Conservation (phyloP, 495 filamentous ascomycete species). For the Penicillium cataractarum region DNA sequence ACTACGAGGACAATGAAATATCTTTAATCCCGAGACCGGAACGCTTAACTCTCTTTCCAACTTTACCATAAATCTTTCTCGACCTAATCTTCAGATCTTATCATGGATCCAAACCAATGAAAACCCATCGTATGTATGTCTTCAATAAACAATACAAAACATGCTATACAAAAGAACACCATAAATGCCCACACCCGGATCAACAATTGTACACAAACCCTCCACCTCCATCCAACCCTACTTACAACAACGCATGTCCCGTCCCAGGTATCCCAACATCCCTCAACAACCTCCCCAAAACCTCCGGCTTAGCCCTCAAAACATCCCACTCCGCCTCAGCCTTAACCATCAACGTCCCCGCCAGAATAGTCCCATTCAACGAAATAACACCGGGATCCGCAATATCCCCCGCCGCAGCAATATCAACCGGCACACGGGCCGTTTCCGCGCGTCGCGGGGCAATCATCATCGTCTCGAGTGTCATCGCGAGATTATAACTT, state of each 20-base stretch:
- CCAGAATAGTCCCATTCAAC: constrained; percentile 78
- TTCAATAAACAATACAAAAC: background rate
- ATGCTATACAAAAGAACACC: background rate
- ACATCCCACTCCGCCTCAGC: constrained; percentile 69
- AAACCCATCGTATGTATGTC: too few species aligned
- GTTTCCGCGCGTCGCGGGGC: constrained; percentile 60
- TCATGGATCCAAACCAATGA: too few species aligned
- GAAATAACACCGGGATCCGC: constrained; percentile 59
- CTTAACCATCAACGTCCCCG: constrained; percentile 83
- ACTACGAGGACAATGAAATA: too few species aligned
- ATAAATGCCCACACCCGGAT: background rate
- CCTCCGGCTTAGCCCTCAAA: constrained; percentile 52
- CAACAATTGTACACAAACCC: background rate
- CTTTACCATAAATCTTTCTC: too few species aligned
- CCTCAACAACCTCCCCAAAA: constrained; percentile 57
- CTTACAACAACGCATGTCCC: background rate
- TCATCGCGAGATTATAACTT: constrained; percentile 83
- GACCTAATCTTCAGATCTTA: too few species aligned
- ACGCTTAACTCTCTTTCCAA: too few species aligned
- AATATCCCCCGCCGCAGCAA: constrained; percentile 32
- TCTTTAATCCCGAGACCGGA: too few species aligned
- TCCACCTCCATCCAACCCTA: background rate
- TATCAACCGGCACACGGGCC: constrained; percentile 36
- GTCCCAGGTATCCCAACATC: constrained; percentile 60
- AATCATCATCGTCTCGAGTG: constrained; percentile 66